Conservation (phyloP, 768 basidiomycete genomes). For the Lactarius hengduanensis region DNA sequence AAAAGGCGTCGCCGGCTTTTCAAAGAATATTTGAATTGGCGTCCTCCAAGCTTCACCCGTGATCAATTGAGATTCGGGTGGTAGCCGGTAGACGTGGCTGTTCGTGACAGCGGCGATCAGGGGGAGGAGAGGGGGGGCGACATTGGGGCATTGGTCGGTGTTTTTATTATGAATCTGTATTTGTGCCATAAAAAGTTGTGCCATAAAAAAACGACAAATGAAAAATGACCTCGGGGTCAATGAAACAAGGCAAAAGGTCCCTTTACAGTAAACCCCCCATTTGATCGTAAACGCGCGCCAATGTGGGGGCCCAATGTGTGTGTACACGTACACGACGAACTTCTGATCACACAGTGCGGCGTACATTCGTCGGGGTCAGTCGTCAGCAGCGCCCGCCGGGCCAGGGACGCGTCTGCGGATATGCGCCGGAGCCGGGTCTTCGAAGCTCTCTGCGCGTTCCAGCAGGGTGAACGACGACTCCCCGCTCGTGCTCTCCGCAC, state of each 20-base stretch:
- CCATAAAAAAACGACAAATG: constrained; percentile 2
- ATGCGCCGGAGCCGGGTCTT: constrained; percentile 18
- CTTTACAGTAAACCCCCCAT: not conserved
- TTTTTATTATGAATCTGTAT: constrained; percentile 14
- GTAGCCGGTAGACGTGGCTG: constrained; percentile 30
- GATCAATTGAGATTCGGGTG: constrained; percentile 80
- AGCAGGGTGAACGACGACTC: constrained; percentile 39
- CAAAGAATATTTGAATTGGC: constrained; percentile 83
- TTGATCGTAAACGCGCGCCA: not conserved
- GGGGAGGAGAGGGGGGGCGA: not conserved
- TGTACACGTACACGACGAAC: not conserved
- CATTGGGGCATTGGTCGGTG: not conserved
- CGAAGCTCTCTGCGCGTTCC: constrained; percentile 29
- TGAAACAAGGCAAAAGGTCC: not conserved
- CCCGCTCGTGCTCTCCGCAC: constrained; percentile 23
- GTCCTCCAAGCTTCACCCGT: constrained; percentile 89
- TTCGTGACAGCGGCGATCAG: constrained; percentile 27
- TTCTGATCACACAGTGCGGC: not conserved
- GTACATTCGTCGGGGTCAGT: not conserved
- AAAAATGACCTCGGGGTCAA: not conserved
- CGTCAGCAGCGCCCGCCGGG: not conserved
- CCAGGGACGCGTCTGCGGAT: constrained; percentile 26
- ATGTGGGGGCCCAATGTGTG: not conserved
- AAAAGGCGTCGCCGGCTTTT: constrained; percentile 81
- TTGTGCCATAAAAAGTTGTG: constrained; percentile 18